These are phyloP conservation scores for Leishmania amazonensis DNA, from an alignment of 208 protist genomes.

Conservation along the genomic window DNA sequence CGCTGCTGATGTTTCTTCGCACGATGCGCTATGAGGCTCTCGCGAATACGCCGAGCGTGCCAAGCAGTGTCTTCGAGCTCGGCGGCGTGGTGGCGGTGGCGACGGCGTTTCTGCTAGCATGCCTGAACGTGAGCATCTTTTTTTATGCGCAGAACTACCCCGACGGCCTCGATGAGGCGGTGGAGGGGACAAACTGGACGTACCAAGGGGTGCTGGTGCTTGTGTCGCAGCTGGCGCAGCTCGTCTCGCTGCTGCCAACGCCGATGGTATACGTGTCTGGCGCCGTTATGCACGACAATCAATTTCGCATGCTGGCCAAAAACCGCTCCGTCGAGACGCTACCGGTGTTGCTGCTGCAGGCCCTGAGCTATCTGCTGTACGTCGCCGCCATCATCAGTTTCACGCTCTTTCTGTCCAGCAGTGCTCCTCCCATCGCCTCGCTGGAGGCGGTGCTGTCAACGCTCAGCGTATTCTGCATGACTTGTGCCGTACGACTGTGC, in stretches of 20 bases:
- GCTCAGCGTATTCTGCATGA: constrained; percentile 50
- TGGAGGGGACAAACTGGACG: constrained; percentile 40
- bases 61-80: constrained; percentile 42
- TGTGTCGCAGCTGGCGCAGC: constrained; percentile 36
- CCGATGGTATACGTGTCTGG: constrained; percentile 48
- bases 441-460: constrained; percentile 33
- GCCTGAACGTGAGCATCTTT: constrained; percentile 28
- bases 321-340: constrained; percentile 26
- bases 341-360: constrained; percentile 63
- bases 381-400: constrained; percentile 39
- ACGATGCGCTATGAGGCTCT: constrained; percentile 36
- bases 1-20: constrained; percentile 61
- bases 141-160: constrained; percentile 35
- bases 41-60: constrained; percentile 1
- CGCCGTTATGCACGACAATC: constrained; percentile 46
- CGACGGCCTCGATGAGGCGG: constrained; percentile 11
- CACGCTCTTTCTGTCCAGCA: constrained; percentile 50
- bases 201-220: constrained; percentile 32
- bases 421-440: constrained; percentile 16
- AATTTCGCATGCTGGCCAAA: constrained; percentile 40
- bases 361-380: constrained; percentile 57
- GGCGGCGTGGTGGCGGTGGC: constrained; percentile 37
- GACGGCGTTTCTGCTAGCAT: constrained; percentile 26
- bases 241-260: constrained; percentile 44
- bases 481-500: constrained; percentile 45